These are phyloP conservation scores for Stachybotrys chlorohalonatus DNA, from an alignment of 2,329 filamentous ascomycete species.

Conservation along the genomic window DNA sequence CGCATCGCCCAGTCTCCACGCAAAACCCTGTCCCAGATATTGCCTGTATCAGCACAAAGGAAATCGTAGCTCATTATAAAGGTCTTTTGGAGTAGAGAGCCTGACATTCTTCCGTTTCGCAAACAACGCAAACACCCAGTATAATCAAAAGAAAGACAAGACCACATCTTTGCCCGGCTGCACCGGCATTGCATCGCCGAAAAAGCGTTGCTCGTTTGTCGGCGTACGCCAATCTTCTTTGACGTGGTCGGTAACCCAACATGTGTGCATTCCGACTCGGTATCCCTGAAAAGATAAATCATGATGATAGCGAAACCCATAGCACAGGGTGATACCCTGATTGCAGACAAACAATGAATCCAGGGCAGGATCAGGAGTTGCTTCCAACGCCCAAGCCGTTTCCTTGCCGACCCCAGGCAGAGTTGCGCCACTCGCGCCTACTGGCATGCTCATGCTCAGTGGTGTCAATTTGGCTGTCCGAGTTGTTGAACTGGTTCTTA, in stretches of 20 bases:
- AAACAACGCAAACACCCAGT: background rate
- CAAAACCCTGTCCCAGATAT: background rate
- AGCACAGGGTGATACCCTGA: background rate
- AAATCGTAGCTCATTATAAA: background rate
- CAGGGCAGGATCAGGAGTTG: constrained; percentile 12
- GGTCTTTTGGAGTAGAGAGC: background rate
- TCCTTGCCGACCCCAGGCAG: constrained; percentile 42
- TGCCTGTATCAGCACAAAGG: background rate
- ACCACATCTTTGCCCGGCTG: background rate
- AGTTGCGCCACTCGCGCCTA: constrained; percentile 49
- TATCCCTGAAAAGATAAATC: too few species aligned
- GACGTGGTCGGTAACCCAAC: too few species aligned
- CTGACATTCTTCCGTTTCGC: background rate
- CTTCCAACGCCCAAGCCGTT: constrained; percentile 40
- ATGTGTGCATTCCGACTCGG: too few species aligned
- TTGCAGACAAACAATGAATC: too few species aligned
- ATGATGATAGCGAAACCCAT: background rate
- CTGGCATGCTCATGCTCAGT: constrained; percentile 27
- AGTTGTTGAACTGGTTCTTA: constrained; percentile 33
- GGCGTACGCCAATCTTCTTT: too few species aligned
- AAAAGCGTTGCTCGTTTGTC: too few species aligned
- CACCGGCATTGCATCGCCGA: background rate
- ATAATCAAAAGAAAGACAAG: background rate
- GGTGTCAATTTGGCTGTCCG: constrained; percentile 29
- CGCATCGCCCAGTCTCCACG: background rate